Conservation (phyloP, 2,329 filamentous ascomycete genomes). For the Colletotrichum sp. region DNA sequence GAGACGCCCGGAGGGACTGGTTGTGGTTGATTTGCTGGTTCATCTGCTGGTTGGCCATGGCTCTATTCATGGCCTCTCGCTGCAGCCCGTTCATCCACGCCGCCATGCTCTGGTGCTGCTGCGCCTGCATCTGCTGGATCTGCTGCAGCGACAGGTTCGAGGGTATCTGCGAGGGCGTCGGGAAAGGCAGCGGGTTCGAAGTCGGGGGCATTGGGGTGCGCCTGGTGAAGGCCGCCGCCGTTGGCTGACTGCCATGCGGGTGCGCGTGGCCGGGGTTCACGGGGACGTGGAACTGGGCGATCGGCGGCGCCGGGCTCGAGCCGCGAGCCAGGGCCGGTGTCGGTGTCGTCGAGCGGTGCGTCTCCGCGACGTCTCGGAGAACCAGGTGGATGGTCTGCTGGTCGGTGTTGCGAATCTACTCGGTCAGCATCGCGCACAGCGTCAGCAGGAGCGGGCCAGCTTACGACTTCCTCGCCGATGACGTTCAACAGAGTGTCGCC, state of each 20-base stretch:
- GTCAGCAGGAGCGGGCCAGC: slow-evolving; percentile 25
- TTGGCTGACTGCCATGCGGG: slow-evolving; percentile 31
- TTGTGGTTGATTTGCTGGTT: slow-evolving; percentile 50
- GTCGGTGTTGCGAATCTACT: slow-evolving; percentile 28
- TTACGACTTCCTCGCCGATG: slow-evolving; percentile 60
- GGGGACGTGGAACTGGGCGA: slow-evolving; percentile 13
- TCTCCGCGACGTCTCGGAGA: slow-evolving; percentile 44
- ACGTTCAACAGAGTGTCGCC: slow-evolving; percentile 61
- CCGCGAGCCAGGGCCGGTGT: slow-evolving; percentile 26
- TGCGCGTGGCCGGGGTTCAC: slow-evolving; percentile 22
- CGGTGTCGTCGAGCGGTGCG: slow-evolving; percentile 26
- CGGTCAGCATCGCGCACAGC: slow-evolving; percentile 2
- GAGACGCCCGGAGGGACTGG: slow-evolving; percentile 44
- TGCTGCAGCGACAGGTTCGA: slow-evolving; percentile 21
- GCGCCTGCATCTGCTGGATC: slow-evolving; percentile 26
- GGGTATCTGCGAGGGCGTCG: slow-evolving; percentile 34
- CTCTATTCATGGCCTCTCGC: slow-evolving; percentile 48
- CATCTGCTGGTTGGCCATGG: slow-evolving; percentile 45
- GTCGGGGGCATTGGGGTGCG: slow-evolving; percentile 32
- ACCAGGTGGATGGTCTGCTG: slow-evolving; percentile 61
- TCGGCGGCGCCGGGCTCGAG: slow-evolving; percentile 27
- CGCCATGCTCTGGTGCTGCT: slow-evolving; percentile 47
- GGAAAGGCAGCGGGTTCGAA: slow-evolving; percentile 29
- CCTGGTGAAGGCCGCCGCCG: slow-evolving; percentile 30
- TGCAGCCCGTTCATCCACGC: slow-evolving; percentile 54